Percentiles rank a stretch among this genome's conserved stretches.
phyloP scores from a whole-genome alignment of 164 flowering plant species.

The Liquidambar formosana region DNA sequence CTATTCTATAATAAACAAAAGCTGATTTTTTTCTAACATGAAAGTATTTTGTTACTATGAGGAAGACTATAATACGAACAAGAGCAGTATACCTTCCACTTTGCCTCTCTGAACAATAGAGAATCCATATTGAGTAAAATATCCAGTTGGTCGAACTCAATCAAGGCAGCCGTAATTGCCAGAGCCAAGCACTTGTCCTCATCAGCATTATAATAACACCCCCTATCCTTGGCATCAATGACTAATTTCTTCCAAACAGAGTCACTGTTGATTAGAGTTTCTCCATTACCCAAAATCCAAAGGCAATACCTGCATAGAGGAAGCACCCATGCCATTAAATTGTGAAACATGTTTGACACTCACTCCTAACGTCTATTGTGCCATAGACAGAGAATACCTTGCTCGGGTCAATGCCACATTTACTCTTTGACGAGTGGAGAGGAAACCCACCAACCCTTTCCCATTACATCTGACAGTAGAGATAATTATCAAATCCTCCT shows the following conservation, averaged over 20 bases:
- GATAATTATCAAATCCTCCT: conserved; percentile 43
- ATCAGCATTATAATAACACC: neutral
- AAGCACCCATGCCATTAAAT: too few relatives aligned
- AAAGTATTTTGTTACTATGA: too few relatives aligned
- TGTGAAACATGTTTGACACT: too few relatives aligned
- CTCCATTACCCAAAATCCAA: conserved; percentile 41
- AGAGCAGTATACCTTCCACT: conserved; percentile 7
- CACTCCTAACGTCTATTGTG: neutral
- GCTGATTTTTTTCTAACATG: too few relatives aligned
- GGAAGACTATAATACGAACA: too few relatives aligned
- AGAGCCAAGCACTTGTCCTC: neutral
- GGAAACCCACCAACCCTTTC: conserved; percentile 39
- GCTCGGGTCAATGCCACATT: conserved; percentile 49
- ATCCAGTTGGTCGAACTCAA: neutral
- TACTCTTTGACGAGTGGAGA: conserved; percentile 34
- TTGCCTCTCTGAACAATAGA: conserved; percentile 7
- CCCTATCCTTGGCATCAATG: conserved; percentile 4
- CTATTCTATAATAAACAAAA: neutral
- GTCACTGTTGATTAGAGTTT: conserved; percentile 19
- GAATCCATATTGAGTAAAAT: conserved; percentile 7
- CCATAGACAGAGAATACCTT: conserved; percentile 18
- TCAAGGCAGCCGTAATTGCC: neutral
- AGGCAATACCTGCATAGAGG: conserved; percentile 41
- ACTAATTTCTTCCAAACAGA: conserved; percentile 38
- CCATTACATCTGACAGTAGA: conserved; percentile 46